These are phyloP conservation scores for Leishmania turanica DNA, from an alignment of 208 protist genomes.

Conservation along the genomic window DNA sequence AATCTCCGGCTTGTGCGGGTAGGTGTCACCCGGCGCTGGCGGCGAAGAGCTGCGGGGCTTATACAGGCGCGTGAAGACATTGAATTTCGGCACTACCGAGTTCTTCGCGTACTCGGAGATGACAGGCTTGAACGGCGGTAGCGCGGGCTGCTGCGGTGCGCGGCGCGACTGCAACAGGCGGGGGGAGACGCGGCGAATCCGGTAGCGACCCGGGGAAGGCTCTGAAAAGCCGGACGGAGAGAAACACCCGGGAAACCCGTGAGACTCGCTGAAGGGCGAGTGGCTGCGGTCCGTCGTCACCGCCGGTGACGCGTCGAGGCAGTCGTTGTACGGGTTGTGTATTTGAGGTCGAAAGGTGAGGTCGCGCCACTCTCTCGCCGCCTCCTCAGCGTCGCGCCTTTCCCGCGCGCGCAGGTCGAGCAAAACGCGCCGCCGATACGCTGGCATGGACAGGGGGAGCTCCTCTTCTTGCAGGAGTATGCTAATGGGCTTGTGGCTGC, in stretches of 20 bases:
- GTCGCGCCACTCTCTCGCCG: constrained; percentile 49
- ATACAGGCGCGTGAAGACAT: constrained; percentile 42
- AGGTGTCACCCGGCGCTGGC: background rate
- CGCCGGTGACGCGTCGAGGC: background rate
- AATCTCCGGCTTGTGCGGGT: constrained; percentile 27
- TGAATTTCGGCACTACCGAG: constrained; percentile 12
- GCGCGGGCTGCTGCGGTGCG: constrained; percentile 10
- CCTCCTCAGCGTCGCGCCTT: constrained; percentile 52
- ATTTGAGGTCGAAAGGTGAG: constrained; percentile 59
- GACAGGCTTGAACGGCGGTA: constrained; percentile 25
- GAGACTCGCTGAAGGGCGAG: constrained; percentile 10
- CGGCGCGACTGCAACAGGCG: constrained; percentile 24
- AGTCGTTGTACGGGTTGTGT: constrained; percentile 16
- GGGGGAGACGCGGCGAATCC: constrained; percentile 16
- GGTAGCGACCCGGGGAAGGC: constrained; percentile 22
- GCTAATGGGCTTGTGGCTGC: constrained; percentile 4
- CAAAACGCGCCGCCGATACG: constrained; percentile 68
- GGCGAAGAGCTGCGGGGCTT: constrained; percentile 14
- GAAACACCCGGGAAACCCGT: constrained; percentile 5
- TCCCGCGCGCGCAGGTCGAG: constrained; percentile 60
- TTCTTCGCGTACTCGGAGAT: constrained; percentile 30
- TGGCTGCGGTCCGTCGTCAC: constrained; percentile 22
- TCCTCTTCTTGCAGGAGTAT: constrained; percentile 25
- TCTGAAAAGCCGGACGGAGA: constrained; percentile 19
- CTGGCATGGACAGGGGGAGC: constrained; percentile 36